These are phyloP conservation scores for Kuraishia cidri DNA, from an alignment of 805 yeast species.

Conservation along the genomic window DNA sequence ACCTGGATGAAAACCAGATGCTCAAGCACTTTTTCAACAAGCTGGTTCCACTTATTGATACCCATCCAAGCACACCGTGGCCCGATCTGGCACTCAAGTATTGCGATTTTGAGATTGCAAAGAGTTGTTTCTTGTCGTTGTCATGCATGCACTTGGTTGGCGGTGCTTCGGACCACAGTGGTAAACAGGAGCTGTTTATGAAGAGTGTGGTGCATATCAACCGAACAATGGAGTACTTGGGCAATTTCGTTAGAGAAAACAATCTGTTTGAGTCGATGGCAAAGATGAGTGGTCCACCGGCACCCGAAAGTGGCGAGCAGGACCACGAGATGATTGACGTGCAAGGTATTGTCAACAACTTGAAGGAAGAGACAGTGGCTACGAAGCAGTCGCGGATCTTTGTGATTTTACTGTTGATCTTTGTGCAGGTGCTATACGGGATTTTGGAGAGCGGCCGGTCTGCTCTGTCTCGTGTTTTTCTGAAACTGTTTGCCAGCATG, in stretches of 20 bases:
- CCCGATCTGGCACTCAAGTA: conserved; percentile 37
- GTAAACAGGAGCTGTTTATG: conserved; percentile 29
- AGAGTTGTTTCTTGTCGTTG: conserved; percentile 38
- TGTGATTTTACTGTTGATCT: conserved; percentile 26
- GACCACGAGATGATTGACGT: conserved; percentile 7
- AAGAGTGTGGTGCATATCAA: conserved; percentile 38
- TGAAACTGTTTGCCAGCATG: conserved; percentile 27
- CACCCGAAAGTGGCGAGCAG: conserved; percentile 1
- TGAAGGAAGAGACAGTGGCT: conserved; percentile 13
- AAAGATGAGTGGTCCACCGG: conserved; percentile 3
- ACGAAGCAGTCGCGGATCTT: conserved; percentile 15
- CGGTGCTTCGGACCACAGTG: conserved; percentile 23
- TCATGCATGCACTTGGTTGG: conserved; percentile 33
- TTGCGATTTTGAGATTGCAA: conserved; percentile 38
- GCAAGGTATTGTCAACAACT: conserved; percentile 5
- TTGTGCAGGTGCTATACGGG: conserved; percentile 29
- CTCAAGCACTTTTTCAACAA: conserved; percentile 35
- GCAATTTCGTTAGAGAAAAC: conserved; percentile 22
- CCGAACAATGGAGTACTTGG: conserved; percentile 34
- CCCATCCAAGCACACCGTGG: conserved; percentile 41
- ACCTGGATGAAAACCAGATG: conserved; percentile 31
- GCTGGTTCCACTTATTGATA: conserved; percentile 33
- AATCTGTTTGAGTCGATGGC: conserved; percentile 6
- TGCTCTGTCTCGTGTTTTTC: conserved; percentile 24
- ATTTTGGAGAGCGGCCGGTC: conserved; percentile 30